Conservation (phyloP, 2,329 filamentous ascomycete genomes). For the Beauveria australis region DNA sequence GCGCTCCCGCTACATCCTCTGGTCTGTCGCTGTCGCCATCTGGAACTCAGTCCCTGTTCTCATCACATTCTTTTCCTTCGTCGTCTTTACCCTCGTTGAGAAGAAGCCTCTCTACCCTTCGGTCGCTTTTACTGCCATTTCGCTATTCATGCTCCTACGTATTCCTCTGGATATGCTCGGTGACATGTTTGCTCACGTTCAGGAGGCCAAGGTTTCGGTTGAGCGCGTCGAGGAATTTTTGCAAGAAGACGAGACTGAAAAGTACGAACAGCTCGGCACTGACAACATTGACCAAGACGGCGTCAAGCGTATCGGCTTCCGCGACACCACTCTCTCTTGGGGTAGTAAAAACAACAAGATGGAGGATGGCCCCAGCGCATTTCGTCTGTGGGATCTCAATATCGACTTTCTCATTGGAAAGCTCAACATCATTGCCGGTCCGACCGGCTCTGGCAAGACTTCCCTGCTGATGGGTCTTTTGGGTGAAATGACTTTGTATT, state of each 20-base stretch:
- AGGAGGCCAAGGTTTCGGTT: constrained; percentile 93
- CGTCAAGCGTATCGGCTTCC: constrained; percentile 72
- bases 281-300: constrained; percentile 62
- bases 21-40: constrained; percentile 83
- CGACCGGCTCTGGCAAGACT: constrained; percentile 92
- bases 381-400: constrained; percentile 75
- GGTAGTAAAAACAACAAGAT: constrained; percentile 57
- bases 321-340: constrained; percentile 82
- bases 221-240: constrained; percentile 95
- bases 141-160: constrained; percentile 86
- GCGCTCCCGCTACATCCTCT: constrained; percentile 77
- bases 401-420: constrained; percentile 77
- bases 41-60: constrained; percentile 95
- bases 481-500: constrained; percentile 86
- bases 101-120: constrained; percentile 84
- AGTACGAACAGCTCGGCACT: constrained; percentile 74
- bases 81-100: constrained; percentile 86
- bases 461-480: constrained; percentile 92
- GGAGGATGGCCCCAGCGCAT: constrained; percentile 62
- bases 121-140: constrained; percentile 90
- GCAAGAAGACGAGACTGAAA: constrained; percentile 89
- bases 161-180: constrained; percentile 92
- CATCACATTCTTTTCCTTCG: constrained; percentile 94
- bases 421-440: constrained; percentile 86
- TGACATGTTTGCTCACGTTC: constrained; percentile 97